phyloP scores from a whole-genome alignment of 2,329 filamentous ascomycete species.

The Trichoderma gracile region DNA sequence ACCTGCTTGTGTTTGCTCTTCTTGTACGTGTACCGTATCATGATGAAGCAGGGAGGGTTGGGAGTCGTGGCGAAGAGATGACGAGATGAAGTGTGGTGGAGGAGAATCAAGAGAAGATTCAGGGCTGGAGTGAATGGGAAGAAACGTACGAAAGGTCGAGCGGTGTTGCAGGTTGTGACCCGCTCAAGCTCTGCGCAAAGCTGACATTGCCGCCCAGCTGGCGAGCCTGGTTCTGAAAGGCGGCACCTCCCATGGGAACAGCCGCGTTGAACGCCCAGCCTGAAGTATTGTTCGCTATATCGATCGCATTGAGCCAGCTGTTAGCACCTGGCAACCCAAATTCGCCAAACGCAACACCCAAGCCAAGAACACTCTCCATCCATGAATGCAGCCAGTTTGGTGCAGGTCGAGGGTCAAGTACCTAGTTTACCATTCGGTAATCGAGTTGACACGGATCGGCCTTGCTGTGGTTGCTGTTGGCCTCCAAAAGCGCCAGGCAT shows the following conservation, averaged over 20 bases:
- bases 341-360: background rate
- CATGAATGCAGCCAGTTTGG: background rate
- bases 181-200: slow-evolving; percentile 66
- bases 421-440: slow-evolving; percentile 67
- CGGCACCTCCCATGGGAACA: slow-evolving; percentile 60
- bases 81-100: background rate
- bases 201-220: slow-evolving; percentile 62
- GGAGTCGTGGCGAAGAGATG: background rate
- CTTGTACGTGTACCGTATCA: slow-evolving; percentile 19
- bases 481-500: slow-evolving; percentile 61
- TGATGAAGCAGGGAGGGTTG: background rate
- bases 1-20: slow-evolving; percentile 27
- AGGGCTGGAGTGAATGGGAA: slow-evolving; percentile 27
- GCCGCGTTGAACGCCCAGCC: slow-evolving; percentile 65
- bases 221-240: slow-evolving; percentile 54
- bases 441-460: slow-evolving; percentile 57
- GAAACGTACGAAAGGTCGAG: slow-evolving; percentile 65
- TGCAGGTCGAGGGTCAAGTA: slow-evolving; percentile 35
- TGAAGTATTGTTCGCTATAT: slow-evolving; percentile 52
- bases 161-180: slow-evolving; percentile 62
- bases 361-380: background rate
- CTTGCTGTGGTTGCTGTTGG: slow-evolving; percentile 59
- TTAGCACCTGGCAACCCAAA: slow-evolving; percentile 25
- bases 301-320: slow-evolving; percentile 12
- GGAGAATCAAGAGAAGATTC: background rate